These are phyloP conservation scores for Aureobasidium namibiae DNA, from an alignment of 2,329 filamentous ascomycete genomes.

Conservation along the genomic window DNA sequence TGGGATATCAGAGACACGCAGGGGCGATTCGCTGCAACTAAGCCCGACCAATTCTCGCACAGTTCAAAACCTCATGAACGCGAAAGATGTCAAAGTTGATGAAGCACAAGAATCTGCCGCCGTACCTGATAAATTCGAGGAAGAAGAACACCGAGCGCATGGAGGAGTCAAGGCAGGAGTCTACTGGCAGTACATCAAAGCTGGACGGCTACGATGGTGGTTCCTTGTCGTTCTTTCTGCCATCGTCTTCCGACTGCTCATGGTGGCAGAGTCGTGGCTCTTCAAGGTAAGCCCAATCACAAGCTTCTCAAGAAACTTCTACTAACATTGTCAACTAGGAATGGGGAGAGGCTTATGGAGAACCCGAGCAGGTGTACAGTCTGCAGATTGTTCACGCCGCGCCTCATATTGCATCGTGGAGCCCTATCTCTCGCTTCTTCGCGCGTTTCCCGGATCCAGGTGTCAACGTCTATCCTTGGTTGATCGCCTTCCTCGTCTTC, in stretches of 20 bases:
- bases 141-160: constrained; percentile 65
- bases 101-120: constrained; percentile 42
- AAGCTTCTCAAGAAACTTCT: no score
- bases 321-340: constrained; percentile 27
- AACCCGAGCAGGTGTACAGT: constrained; percentile 15
- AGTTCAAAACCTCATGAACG: constrained; percentile 20
- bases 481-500: constrained; percentile 61
- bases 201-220: constrained; percentile 72
- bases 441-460: constrained; percentile 57
- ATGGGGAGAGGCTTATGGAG: constrained; percentile 71
- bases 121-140: constrained; percentile 66
- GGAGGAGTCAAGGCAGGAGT: constrained; percentile 68
- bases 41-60: constrained; percentile 15
- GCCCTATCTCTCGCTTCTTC: constrained; percentile 25
- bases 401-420: not conserved
- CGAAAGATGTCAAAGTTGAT: constrained; percentile 21
- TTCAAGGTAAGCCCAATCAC: constrained; percentile 47
- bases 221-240: constrained; percentile 54
- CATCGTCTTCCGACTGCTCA: constrained; percentile 53
- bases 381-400: not conserved
- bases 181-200: constrained; percentile 80
- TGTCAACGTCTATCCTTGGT: constrained; percentile 63
- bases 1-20: constrained; percentile 40
- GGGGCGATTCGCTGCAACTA: constrained; percentile 16
- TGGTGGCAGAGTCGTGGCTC: constrained; percentile 67